Percentiles rank a stretch among this genome's conserved stretches.
phyloP scores from a whole-genome alignment of 257 asterid genomes.

The Cordia subcordata region DNA sequence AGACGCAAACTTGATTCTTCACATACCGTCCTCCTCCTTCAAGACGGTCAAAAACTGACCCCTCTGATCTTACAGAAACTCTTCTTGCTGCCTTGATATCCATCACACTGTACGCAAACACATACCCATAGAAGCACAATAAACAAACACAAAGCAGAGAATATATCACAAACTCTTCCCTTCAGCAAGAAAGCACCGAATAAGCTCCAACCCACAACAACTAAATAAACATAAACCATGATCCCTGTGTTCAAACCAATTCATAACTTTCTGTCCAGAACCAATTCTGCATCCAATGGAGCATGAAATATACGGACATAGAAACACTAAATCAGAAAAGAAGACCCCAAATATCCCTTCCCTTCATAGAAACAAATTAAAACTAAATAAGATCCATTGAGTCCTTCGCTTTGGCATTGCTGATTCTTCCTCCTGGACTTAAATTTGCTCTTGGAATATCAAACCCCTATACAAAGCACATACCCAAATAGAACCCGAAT shows the following conservation, averaged over 20 bases:
- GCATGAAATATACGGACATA: no score
- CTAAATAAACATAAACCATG: background rate
- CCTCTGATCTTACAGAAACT: conserved; percentile 1
- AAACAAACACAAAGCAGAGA: background rate
- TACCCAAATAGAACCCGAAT: background rate
- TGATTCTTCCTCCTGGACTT: background rate
- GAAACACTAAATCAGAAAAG: no score
- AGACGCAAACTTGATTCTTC: conserved; percentile 31
- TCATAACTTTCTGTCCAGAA: no score
- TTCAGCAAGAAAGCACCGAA: background rate
- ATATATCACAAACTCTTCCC: background rate
- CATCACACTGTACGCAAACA: conserved; percentile 18
- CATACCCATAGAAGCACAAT: background rate
- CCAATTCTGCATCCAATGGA: no score
- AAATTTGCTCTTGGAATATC: background rate
- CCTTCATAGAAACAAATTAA: background rate
- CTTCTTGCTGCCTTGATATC: conserved; percentile 19
- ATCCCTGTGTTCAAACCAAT: background rate
- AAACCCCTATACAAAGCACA: background rate
- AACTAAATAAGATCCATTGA: background rate
- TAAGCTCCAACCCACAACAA: background rate
- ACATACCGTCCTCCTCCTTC: conserved; percentile 21
- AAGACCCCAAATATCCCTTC: background rate
- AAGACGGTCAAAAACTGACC: conserved; percentile 7
- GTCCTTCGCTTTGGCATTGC: background rate